Evolutionary conservation across 768 basidiomycete genomes (phyloP), one percentile per base, ranked within the genome.

Genomic region (Trichaptum fuscoviolaceum): DNA sequence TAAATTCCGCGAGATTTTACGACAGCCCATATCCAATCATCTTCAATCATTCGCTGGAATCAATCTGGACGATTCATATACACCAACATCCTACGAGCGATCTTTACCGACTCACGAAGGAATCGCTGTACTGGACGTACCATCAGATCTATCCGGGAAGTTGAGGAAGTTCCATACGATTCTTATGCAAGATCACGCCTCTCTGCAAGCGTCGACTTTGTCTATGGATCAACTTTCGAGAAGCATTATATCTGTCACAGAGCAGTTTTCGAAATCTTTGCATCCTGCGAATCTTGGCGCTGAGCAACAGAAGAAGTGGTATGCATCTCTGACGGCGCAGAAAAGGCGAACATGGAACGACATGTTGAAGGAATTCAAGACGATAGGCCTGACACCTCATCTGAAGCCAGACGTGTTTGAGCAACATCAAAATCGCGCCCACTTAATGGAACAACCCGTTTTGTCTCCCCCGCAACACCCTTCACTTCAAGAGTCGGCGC

Each of bases 281-380:
- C 12, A 52, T 52, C 42, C 42, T 52, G 42, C 42, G 2, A 52
- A 12, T 20, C 42, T 79, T 36, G 75, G 78, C 12, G 75, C 75
- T 65, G 85, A 86, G 64, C 84, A 79, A 70, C 85, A 81, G 67
- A 84, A 78, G 67, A 92, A 87, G 77, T 84, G 83, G 69, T 82
- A 77, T 64, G 96, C 95, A 74, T 85, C 87, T 24, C 77, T 98
- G 10, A 80, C 91, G 57, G 84, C 85, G 3, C 85, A 93, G 62
- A 99, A 99, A 79, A 82, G 91, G 68, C 93, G 92, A 73, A 95
- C 95, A 0, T 94, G 90, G 85, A 88, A 90, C 27, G 95, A 99
- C 73, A 80, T 97, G 23, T 79, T 97, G 68, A 96, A 95, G 76
- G 94, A 95, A 72, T 79, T 97, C 64, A 92, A 92, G 74, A 83